Evolutionary conservation across 2,329 filamentous ascomycete genomes (phyloP).

Genomic region (Calonectria crousiana): DNA sequence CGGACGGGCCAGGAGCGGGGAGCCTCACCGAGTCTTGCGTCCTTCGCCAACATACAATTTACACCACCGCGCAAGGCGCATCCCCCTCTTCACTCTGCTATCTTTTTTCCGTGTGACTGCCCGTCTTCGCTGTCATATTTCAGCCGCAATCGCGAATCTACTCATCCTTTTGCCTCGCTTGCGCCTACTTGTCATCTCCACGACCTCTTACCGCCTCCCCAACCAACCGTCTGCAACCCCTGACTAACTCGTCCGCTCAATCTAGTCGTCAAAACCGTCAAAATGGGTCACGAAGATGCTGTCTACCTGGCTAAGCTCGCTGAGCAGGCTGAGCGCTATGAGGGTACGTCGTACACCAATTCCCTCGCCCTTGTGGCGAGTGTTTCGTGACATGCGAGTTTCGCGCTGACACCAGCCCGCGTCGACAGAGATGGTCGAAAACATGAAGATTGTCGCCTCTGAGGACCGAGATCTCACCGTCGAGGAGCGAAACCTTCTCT

Average conservation of each 20-base stretch:
- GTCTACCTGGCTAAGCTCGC: slow-evolving; percentile 99
- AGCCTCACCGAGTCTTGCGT: slow-evolving; percentile 44
- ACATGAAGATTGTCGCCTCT: slow-evolving; percentile 99
- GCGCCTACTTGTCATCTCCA: slow-evolving; percentile 32
- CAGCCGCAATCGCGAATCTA: slow-evolving; percentile 29
- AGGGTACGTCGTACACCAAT: slow-evolving; percentile 74
- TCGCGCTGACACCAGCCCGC: slow-evolving; percentile 51
- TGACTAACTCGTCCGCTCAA: slow-evolving; percentile 39
- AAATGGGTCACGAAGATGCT: slow-evolving; percentile 99
- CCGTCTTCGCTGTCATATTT: slow-evolving; percentile 25
- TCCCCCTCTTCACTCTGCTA: slow-evolving; percentile 34
- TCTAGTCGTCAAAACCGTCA: slow-evolving; percentile 59
- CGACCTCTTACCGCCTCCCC: slow-evolving; percentile 32
- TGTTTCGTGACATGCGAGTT: slow-evolving; percentile 1
- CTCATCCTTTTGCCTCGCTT: slow-evolving; percentile 30
- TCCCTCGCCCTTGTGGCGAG: not conserved
- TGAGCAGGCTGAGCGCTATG: slow-evolving; percentile 99
- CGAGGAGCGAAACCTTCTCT: slow-evolving; percentile 98
- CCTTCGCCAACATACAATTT: slow-evolving; percentile 22
- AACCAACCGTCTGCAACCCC: slow-evolving; percentile 36
- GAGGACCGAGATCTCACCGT: slow-evolving; percentile 84
- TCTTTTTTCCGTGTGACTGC: slow-evolving; percentile 29
- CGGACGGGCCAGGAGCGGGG: slow-evolving; percentile 45
- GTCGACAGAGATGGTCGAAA: slow-evolving; percentile 91
- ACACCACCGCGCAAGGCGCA: slow-evolving; percentile 41